phyloP scores from a whole-genome alignment of 164 flowering plant species.

The grape (Vitis vinifera) region DNA sequence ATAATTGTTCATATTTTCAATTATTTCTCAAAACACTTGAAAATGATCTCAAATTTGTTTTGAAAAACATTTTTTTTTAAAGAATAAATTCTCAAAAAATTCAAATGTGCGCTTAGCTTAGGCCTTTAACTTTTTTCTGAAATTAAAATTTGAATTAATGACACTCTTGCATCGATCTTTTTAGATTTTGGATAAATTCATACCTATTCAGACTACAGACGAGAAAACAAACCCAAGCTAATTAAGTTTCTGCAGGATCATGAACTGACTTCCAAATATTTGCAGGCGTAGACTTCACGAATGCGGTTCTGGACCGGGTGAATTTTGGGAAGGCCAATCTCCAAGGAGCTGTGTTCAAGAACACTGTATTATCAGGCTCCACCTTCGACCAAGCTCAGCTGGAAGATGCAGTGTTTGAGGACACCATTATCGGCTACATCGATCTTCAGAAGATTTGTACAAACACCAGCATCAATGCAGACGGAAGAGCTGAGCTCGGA shows the following conservation, averaged over 20 bases:
- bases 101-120: no score
- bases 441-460: constrained; percentile 90
- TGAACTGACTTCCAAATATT: not conserved
- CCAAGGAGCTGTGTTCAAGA: constrained; percentile 80
- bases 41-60: no score
- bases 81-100: no score
- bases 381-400: constrained; percentile 76
- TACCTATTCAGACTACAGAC: no score
- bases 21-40: no score
- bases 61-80: no score
- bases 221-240: no score
- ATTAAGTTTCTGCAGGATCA: not conserved
- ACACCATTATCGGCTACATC: constrained; percentile 91
- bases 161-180: no score
- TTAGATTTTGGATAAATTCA: no score
- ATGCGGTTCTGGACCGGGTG: constrained; percentile 89
- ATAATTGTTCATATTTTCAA: no score
- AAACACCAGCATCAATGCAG: constrained; percentile 51
- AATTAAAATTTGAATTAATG: no score
- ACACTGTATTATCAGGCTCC: constrained; percentile 82
- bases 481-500: constrained; percentile 70
- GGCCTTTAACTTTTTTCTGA: no score
- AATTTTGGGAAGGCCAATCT: constrained; percentile 82
- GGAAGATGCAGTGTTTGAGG: constrained; percentile 79
- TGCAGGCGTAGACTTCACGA: constrained; percentile 80